Conservation (phyloP, 371 early-diverging fungal genomes). For the Quaeritorhiza haematococci region DNA sequence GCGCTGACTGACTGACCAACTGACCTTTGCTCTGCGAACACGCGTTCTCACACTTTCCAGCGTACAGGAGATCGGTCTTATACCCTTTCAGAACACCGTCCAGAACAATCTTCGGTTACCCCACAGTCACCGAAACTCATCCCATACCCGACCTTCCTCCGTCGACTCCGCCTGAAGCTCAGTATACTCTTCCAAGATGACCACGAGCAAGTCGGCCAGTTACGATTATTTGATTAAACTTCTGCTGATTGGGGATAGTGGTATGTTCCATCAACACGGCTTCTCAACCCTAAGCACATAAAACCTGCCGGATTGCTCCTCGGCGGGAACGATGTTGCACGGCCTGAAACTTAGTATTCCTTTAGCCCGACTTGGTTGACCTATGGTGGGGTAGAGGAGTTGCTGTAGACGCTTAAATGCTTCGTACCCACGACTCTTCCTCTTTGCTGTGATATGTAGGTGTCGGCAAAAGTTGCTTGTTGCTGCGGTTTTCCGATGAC, state of each 20-base stretch:
- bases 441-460: too few species aligned
- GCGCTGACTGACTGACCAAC: too few species aligned
- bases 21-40: not conserved
- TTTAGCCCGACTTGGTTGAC: too few species aligned
- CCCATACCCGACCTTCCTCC: not conserved
- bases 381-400: too few species aligned
- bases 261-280: conserved; percentile 26
- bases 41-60: not conserved
- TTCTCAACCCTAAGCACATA: too few species aligned
- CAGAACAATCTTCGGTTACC: not conserved
- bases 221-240: conserved; percentile 99
- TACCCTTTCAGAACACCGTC: not conserved
- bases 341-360: too few species aligned
- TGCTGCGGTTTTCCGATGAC: conserved; percentile 97
- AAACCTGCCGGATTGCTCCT: too few species aligned
- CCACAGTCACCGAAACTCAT: not conserved
- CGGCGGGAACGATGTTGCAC: too few species aligned
- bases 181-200: conserved; percentile 44
- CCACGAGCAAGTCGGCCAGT: conserved; percentile 75
- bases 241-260: conserved; percentile 97
- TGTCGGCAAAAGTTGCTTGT: conserved; percentile 98
- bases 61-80: not conserved
- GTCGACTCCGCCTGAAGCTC: not conserved
- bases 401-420: too few species aligned
- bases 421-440: too few species aligned